These are phyloP conservation scores for Botryobasidium botryosum DNA, from an alignment of 768 basidiomycete genomes.

Conservation along the genomic window DNA sequence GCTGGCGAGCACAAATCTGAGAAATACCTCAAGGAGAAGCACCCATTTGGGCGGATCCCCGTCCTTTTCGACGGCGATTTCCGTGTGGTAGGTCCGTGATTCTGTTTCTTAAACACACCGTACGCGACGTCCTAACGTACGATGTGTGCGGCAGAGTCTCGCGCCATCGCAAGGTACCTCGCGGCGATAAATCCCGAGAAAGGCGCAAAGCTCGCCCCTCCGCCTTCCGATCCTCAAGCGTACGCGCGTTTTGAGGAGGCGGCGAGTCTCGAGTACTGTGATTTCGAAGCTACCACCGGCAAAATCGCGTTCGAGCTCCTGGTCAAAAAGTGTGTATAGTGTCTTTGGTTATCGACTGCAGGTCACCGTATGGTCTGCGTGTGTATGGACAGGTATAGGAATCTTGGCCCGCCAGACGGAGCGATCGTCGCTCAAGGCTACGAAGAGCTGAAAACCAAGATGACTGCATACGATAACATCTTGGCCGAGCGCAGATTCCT, in stretches of 20 bases:
- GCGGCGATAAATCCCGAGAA: conserved; percentile 34
- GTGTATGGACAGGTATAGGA: neutral
- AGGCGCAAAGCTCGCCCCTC: conserved; percentile 35
- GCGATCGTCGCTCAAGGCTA: too few relatives aligned
- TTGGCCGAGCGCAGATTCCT: conserved; percentile 1
- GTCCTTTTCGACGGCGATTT: too few relatives aligned
- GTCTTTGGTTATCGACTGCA: neutral
- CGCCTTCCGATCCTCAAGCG: conserved; percentile 19
- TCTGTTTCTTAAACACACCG: neutral
- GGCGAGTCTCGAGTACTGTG: conserved; percentile 31
- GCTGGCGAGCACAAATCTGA: conserved; percentile 11
- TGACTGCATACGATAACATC: conserved; percentile 1
- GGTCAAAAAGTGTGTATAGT: conserved; percentile 11
- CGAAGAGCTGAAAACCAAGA: neutral
- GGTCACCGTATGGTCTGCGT: neutral
- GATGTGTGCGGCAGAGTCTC: conserved; percentile 36
- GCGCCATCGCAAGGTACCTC: conserved; percentile 45
- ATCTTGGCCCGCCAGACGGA: too few relatives aligned
- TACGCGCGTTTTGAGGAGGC: conserved; percentile 34
- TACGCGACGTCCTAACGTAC: too few relatives aligned
- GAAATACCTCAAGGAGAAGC: too few relatives aligned
- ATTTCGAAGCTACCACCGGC: conserved; percentile 30
- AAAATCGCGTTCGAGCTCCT: conserved; percentile 12
- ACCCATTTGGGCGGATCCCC: too few relatives aligned
- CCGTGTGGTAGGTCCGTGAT: neutral